These are phyloP conservation scores for Gardenia jasminoides DNA, from an alignment of 257 asterid species.

Conservation along the genomic window DNA sequence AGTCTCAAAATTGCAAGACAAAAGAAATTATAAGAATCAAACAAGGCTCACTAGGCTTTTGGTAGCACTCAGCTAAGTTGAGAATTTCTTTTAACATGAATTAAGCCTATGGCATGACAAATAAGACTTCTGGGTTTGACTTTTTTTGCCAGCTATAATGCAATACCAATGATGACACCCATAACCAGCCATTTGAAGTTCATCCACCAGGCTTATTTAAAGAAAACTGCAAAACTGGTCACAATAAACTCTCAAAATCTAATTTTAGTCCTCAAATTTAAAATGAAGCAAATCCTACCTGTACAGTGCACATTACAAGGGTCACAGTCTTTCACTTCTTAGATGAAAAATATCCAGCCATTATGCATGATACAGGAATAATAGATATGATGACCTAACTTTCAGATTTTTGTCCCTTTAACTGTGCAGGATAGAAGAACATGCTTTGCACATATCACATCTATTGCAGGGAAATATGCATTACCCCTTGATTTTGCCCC, in stretches of 20 bases:
- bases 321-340: not conserved
- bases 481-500: not conserved
- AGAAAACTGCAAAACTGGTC: not conserved
- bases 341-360: not conserved
- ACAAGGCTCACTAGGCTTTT: not conserved
- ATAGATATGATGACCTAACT: not conserved
- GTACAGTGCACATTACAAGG: not conserved
- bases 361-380: not conserved
- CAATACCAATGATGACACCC: not conserved
- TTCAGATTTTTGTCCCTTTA: not conserved
- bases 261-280: not conserved
- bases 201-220: not conserved
- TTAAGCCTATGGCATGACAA: not conserved
- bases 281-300: not conserved
- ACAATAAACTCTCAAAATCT: not conserved
- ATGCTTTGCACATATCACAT: not conserved
- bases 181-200: not conserved
- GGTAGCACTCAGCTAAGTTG: not conserved
- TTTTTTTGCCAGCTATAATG: not conserved
- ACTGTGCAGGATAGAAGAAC: not conserved
- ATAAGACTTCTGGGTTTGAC: not conserved
- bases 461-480: not conserved
- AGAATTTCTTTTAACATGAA: not conserved
- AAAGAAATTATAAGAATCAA: not conserved
- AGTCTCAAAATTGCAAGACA: not conserved